Base-by-base conservation (phyloP, 208 protist species). In the Trichomonas vaginalis region DNA sequence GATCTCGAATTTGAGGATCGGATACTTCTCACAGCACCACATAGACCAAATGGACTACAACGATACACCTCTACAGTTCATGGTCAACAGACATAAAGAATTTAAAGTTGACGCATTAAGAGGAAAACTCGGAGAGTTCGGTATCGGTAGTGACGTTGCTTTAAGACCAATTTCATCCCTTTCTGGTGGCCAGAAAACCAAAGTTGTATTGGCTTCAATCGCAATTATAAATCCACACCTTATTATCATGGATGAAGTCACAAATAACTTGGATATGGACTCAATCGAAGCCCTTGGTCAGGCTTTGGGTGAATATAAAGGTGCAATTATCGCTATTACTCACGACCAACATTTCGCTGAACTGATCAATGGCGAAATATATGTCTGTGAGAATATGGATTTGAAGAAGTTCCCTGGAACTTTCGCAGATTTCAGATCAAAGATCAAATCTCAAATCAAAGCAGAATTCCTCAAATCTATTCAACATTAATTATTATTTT, bases 21-120 rank as follows among this genome's bases (percentile, higher is more conserved):
- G 70, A 32, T 87, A 96, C 17, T 96, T 96, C 40, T 87, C 96
- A n/a, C 96, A 96, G 95, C 96, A 97, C 62, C 96, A 97, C 56
- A 96, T 95, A 4, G 96, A 97, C 37, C 56, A 96, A 62, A 95
- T 97, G 15, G 96, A 97, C 42, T 56, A 95, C 40, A 95, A 47
- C 12, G 35, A 56, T 27, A 96, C 96, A 27, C 96, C 96, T 37
- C 39, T 97, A 17, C 95, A 96, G n/a, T 96, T 79, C 80, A 88
- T 97, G 51, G 0, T 92, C 32, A 45, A 88, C 0, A 42, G 35
- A 37, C 87, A 62, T 62, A 37, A 32, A n/a, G 83, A 96, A n/a
- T 21, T 40, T 12, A 40, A n/a, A 21, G 37, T 90, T 62, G 45
- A 96, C 12, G 21, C 96, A 40, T 47, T 96, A 21, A 21, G 95